Evolutionary conservation across 345 rosid species (phyloP), one percentile per base, ranked within the genome.

Genomic region (Durio zibethinus): DNA sequence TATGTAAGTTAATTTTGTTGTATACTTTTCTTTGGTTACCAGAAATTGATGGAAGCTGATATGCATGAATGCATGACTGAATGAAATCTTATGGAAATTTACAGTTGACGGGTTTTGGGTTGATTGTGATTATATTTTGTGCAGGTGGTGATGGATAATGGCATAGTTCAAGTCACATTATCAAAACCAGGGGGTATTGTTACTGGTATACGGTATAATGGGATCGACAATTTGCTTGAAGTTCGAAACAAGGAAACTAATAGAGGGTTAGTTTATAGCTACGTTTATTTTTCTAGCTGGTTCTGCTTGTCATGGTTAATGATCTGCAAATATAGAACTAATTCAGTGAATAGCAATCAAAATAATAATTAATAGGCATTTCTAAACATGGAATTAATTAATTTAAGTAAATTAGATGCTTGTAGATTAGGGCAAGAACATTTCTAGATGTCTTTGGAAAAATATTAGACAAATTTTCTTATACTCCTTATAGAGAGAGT

Each of bases 71-170:
- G 5, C 31, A 10, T 1, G 31, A 52, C 8, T 67, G 18, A 61
- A 50, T 59, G 25, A 35, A 14, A 67, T 73, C 47, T 66, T 38
- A 14, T 56, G 18, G 48, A 21, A 21, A 48, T 45, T 75, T 21
- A 8, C 42, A 6, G 54, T 16, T 48, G 65, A 20, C 0, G 11
- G 25, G 33, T 33, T 65, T n/a, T 2, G n/a, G 69, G 27, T 72
- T 78, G 56, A 56, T 43, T 52, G 23, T 65, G 60, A 36, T 61
- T 52, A 73, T 74, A 78, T 67, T 80, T 54, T 83, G 75, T 57
- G 48, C 79, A 92, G 97, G 94, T 89, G 86, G 81, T 86, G 78
- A 80, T 92, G 91, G 90, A 90, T 43, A 92, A 90, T 80, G 97
- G 97, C 66, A 84, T 90, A 67, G 75, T 86, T 18, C 90, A 88